phyloP scores from a whole-genome alignment of 768 basidiomycete species.

The Trametes cinnabarina region DNA sequence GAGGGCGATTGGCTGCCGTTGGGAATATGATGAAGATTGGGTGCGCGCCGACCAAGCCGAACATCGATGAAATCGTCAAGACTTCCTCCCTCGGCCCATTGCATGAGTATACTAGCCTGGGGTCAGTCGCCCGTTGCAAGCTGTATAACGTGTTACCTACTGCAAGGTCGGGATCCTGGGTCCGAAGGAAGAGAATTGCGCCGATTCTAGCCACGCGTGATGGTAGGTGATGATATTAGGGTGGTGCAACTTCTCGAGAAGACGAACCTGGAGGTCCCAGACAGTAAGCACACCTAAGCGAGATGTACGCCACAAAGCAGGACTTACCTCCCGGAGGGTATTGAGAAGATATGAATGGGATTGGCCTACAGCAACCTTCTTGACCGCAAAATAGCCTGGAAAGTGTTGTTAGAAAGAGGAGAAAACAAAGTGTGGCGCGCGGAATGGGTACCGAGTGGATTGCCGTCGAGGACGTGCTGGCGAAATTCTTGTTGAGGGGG shows the following conservation, averaged over 20 bases:
- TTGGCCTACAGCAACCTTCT: slow-evolving; percentile 94
- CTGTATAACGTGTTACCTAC: slow-evolving; percentile 41
- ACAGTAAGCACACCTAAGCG: neutral
- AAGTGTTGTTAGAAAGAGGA: neutral
- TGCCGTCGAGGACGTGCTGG: slow-evolving; percentile 85
- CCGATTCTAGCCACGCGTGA: slow-evolving; percentile 89
- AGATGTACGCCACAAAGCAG: neutral
- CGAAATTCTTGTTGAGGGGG: neutral
- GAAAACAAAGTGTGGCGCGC: neutral
- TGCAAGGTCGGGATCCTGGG: slow-evolving; percentile 86
- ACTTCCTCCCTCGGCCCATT: slow-evolving; percentile 90
- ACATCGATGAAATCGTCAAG: slow-evolving; percentile 84
- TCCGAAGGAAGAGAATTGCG: slow-evolving; percentile 85
- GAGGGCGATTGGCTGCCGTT: slow-evolving; percentile 20
- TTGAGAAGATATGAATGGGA: slow-evolving; percentile 83
- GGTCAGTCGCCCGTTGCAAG: neutral
- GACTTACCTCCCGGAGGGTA: slow-evolving; percentile 69
- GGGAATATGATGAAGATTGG: slow-evolving; percentile 32
- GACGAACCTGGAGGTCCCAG: slow-evolving; percentile 53
- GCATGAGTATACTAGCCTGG: slow-evolving; percentile 72
- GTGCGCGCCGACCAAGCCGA: slow-evolving; percentile 61
- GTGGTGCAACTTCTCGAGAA: slow-evolving; percentile 84
- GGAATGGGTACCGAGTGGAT: slow-evolving; percentile 60
- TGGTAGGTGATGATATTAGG: slow-evolving; percentile 95
- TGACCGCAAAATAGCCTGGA: slow-evolving; percentile 82